Evolutionary conservation across 164 flowering plant genomes (phyloP), one percentile per base, ranked within the genome.

Genomic region (Macadamia tetraphylla): DNA sequence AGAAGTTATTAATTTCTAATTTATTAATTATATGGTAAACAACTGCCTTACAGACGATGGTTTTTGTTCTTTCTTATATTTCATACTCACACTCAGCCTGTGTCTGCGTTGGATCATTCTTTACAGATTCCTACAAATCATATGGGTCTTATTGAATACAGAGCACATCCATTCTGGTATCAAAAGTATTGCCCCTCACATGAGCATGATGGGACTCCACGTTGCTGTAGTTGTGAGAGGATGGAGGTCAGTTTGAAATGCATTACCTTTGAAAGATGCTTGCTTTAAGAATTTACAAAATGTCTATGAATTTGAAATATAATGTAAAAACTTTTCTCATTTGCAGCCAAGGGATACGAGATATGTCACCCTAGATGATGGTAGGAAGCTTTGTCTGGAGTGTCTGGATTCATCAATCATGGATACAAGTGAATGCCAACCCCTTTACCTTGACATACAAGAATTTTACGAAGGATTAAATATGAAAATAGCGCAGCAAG

Each of bases 201-300:
- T 74, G 98, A 92, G 71, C 81, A 79, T 70, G 96, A 92, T 75
- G 77, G 76, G 30, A 92, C 96, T 67, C 93, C 98, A 35, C 75
- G 98, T 14, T 92, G 98, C 60, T 90, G 98, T 79, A 90, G 98
- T 78, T 92, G 98, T 78, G 98, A 90, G 71, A 79, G 96, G 68
- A 87, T 90, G 99, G 98, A 95, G 96, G 99, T 91, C 43, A 67
- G 75, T 78, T 58, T 30, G 52, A 63, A 30, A 29, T 10, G 70
- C n/a, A 67, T 31, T 49, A 59, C 43, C 6, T 66, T 29, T 29
- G 48, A 49, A 13, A 29, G 64, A 9, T 29, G 8, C 15, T 48
- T 48, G 7, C 18, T 53, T 3, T 53, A 53, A 14, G 57, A 4
- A 49, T 14, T 53, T 53, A 4, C 14, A 0, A 12, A 14, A 12